phyloP scores from a whole-genome alignment of 2,329 filamentous ascomycete genomes.

The Neopestalotiopsis sp. region DNA sequence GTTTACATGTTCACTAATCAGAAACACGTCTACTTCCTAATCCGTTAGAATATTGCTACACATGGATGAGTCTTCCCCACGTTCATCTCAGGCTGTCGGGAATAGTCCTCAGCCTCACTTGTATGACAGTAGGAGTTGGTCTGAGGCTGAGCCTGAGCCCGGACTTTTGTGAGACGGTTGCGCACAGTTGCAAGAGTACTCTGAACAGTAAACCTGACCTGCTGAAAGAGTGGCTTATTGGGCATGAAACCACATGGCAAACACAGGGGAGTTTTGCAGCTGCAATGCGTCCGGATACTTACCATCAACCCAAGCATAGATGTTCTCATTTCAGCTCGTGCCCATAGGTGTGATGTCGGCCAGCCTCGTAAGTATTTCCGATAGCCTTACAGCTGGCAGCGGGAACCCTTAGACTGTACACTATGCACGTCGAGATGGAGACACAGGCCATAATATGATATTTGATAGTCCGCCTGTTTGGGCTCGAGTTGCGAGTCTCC shows the following conservation, averaged over 20 bases:
- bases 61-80: background rate
- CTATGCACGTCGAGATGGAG: background rate
- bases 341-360: background rate
- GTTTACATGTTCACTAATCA: background rate
- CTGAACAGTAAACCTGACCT: background rate
- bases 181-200: background rate
- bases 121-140: background rate
- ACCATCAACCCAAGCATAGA: background rate
- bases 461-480: slow-evolving; percentile 6
- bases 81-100: background rate
- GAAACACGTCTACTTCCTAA: background rate
- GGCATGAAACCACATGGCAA: background rate
- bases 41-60: background rate
- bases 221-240: background rate
- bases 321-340: background rate
- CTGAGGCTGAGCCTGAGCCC: background rate
- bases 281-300: background rate
- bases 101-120: background rate
- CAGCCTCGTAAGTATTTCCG: background rate
- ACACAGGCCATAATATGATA: slow-evolving; percentile 7
- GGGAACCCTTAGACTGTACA: background rate
- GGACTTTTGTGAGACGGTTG: background rate
- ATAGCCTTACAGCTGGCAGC: background rate
- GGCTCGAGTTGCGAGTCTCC: slow-evolving; percentile 7
- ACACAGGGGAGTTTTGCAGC: background rate